Evolutionary conservation across 805 yeast genomes (phyloP), one percentile per base, ranked within the genome.

Genomic region (Metschnikowia lochheadii): DNA sequence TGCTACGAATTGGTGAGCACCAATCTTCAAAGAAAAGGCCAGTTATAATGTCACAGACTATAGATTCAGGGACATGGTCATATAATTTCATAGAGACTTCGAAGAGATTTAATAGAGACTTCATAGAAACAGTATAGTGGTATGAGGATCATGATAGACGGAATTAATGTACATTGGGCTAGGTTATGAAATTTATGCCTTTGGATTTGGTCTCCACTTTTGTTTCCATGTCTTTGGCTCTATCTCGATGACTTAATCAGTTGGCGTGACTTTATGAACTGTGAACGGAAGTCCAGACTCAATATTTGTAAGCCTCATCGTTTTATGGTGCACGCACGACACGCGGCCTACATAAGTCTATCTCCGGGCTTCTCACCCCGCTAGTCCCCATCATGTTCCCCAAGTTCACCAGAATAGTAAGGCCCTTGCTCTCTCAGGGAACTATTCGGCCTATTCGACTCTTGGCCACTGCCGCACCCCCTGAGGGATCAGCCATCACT

Each of bases 1-100:
- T 88, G 89, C 49, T 94, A 94, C 63, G 99, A 95, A 68, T 67
- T 84, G 20, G 85, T 82, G 10, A 76, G 74, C 55, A 63, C 75
- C 8, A 55, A 63, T n/a, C 38, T 42, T 23, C 45, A 42, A 26
- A 14, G 33, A 18, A 15, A 14, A 10, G 40, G 40, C 8, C 40
- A 18, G n/a, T 11, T 26, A 3, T 26, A 26, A 26, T 26, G 29
- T 26, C 29, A 2, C 11, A 26, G 11, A 26, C 10, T 10, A 26
- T 26, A 26, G 29, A 26, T 26, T 26, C 29, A 26, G 29, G 29
- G 29, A 26, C 5, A 26, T 26, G 10, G 4, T 26, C 29, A 26
- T 8, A 26, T 4, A 26, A 26, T 11, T 26, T 26, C 11, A 26
- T 26, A 26, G 11, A 8, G 29, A 26, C 29, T 26, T 26, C 29